These are phyloP conservation scores for Allomyces javanicus DNA, from an alignment of 192 early-diverging fungal species.

Conservation along the genomic window DNA sequence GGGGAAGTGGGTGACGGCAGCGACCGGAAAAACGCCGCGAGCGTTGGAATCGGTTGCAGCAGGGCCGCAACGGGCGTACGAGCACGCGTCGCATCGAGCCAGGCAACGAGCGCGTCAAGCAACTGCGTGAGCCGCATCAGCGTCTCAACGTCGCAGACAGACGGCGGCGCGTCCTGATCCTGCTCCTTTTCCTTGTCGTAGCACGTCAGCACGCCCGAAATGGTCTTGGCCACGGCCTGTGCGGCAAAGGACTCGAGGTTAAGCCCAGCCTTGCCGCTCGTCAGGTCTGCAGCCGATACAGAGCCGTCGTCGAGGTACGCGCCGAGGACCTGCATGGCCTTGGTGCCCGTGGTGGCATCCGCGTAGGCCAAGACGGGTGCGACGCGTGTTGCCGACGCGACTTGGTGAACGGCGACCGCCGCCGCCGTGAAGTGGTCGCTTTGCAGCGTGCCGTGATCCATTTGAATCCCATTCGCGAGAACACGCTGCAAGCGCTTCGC, in stretches of 20 bases:
- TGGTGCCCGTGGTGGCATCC: neutral
- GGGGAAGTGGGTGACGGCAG: neutral
- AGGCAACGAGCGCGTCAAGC: neutral
- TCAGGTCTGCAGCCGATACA: too few relatives aligned
- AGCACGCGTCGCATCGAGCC: neutral
- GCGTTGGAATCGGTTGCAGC: neutral
- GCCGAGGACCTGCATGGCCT: neutral
- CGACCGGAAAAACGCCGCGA: too few relatives aligned
- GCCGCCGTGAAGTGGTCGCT: neutral
- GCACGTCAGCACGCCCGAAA: neutral
- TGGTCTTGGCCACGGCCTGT: neutral
- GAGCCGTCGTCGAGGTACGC: too few relatives aligned
- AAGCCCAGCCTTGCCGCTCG: neutral
- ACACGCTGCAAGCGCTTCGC: neutral
- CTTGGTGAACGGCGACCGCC: neutral
- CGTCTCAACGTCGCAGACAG: neutral
- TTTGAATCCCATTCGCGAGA: neutral
- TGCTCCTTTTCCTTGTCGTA: neutral
- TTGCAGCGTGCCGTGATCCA: neutral
- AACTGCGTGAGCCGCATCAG: neutral
- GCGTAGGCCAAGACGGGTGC: neutral
- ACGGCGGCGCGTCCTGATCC: neutral
- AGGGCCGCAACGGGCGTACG: neutral
- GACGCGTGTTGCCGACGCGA: neutral
- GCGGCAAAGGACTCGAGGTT: neutral